Evolutionary conservation across 768 basidiomycete genomes (phyloP).

Genomic region (Suillus cothurnatus): DNA sequence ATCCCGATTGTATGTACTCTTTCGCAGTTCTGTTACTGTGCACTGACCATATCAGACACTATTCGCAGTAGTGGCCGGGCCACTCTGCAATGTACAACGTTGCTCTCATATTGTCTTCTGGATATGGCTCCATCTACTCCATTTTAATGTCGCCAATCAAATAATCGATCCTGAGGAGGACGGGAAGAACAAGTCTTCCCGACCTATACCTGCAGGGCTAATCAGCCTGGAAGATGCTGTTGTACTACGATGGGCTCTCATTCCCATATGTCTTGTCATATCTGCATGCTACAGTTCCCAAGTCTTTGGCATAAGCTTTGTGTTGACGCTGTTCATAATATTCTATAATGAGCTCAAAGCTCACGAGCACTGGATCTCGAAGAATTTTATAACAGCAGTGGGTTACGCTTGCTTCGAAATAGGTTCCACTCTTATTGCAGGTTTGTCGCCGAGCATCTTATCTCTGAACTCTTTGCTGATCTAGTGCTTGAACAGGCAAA

Average conservation of each 20-base stretch:
- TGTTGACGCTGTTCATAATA: constrained; percentile 27
- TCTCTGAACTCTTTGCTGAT: not conserved
- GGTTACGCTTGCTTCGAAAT: constrained; percentile 36
- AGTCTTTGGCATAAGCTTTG: constrained; percentile 34
- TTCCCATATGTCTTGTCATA: constrained; percentile 36
- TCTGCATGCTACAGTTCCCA: constrained; percentile 36
- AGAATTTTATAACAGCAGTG: constrained; percentile 33
- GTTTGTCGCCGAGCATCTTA: constrained; percentile 19
- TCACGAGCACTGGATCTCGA: constrained; percentile 28
- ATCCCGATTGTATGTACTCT: constrained; percentile 47
- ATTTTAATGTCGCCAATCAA: constrained; percentile 49
- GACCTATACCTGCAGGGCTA: constrained; percentile 47
- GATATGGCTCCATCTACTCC: constrained; percentile 49
- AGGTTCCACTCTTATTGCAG: constrained; percentile 36
- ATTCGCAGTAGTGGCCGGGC: constrained; percentile 37
- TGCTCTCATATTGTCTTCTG: constrained; percentile 37
- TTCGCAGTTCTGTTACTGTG: not conserved
- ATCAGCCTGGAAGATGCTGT: constrained; percentile 38
- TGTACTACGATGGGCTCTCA: constrained; percentile 38
- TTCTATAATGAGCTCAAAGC: constrained; percentile 43
- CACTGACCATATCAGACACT: constrained; percentile 26
- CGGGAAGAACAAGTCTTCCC: constrained; percentile 43
- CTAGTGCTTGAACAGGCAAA: constrained; percentile 15
- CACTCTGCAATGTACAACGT: constrained; percentile 20
- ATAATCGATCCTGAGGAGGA: constrained; percentile 45